Percentiles rank a stretch among this genome's conserved stretches.
phyloP scores from a whole-genome alignment of 768 basidiomycete species.

The Mycena venus region DNA sequence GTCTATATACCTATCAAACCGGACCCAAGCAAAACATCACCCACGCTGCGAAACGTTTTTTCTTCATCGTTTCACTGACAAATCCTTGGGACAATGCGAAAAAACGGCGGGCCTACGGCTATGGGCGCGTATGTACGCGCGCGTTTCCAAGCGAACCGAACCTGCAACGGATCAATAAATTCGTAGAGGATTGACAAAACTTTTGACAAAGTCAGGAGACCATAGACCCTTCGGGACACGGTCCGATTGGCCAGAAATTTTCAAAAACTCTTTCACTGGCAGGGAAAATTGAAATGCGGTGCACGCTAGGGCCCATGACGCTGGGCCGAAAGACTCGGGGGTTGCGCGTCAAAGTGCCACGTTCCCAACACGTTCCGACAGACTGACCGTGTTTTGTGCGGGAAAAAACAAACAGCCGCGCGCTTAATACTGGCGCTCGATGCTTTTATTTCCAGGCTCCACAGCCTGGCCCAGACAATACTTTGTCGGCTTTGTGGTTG shows the following conservation, averaged over 20 bases:
- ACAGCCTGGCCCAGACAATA: background rate
- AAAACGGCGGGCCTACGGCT: background rate
- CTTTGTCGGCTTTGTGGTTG: too few species aligned
- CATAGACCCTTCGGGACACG: background rate
- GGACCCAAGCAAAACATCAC: background rate
- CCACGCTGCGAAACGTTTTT: background rate
- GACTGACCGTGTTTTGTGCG: background rate
- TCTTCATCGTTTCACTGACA: constrained; percentile 16
- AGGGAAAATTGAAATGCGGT: constrained; percentile 2
- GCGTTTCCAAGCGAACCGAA: background rate
- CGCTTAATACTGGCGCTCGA: background rate
- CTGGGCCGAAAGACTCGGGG: too few species aligned
- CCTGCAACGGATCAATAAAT: background rate
- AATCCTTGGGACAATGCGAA: constrained; percentile 13
- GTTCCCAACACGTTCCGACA: too few species aligned
- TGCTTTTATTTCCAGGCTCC: background rate
- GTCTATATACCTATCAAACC: constrained; percentile 13
- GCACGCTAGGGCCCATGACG: background rate
- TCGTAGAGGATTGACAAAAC: background rate
- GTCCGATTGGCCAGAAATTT: background rate
- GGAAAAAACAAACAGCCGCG: background rate
- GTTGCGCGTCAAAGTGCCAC: background rate
- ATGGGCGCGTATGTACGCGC: background rate
- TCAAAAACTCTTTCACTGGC: background rate
- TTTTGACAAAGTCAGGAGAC: background rate